Percentiles rank a stretch among this genome's conserved stretches.
These are phyloP conservation scores for Nigrograna mackinnonii DNA, from an alignment of 2,329 filamentous ascomycete species.

Conservation along the genomic window DNA sequence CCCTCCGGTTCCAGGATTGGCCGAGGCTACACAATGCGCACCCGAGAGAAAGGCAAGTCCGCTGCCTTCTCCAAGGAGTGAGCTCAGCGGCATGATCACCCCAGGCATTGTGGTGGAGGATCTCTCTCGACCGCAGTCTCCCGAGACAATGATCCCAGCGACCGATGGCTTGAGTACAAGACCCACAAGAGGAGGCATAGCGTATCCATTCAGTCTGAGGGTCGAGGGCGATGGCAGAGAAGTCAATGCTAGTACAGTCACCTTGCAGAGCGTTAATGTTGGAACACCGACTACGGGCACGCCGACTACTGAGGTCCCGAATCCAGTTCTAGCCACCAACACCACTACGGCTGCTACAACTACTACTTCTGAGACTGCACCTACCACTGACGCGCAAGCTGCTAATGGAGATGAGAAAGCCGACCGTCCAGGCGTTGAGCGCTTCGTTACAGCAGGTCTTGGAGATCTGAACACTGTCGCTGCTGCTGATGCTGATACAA, in stretches of 20 bases:
- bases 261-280: slow-evolving; percentile 51
- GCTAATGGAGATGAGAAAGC: slow-evolving; percentile 5
- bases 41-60: slow-evolving; percentile 30
- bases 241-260: slow-evolving; percentile 72
- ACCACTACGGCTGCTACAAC: slow-evolving; percentile 7
- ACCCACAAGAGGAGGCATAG: slow-evolving; percentile 69
- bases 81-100: slow-evolving; percentile 4
- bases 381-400: slow-evolving; percentile 2
- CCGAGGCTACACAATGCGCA: slow-evolving; percentile 30
- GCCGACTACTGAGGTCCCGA: too few relatives aligned
- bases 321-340: too few relatives aligned
- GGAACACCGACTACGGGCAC: slow-evolving; percentile 23
- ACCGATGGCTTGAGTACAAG: slow-evolving; percentile 61
- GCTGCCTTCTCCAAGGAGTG: slow-evolving; percentile 17
- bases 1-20: slow-evolving; percentile 21
- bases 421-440: slow-evolving; percentile 46
- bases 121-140: slow-evolving; percentile 20
- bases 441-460: slow-evolving; percentile 56
- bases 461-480: slow-evolving; percentile 14
- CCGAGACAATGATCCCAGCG: slow-evolving; percentile 46
- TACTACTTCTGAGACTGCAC: slow-evolving; percentile 6
- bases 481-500: neutral
- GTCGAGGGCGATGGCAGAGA: slow-evolving; percentile 48
- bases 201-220: slow-evolving; percentile 72
- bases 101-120: slow-evolving; percentile 20